Percentiles rank a stretch among this genome's conserved stretches.
Evolutionary conservation across 1,139 yeast species (phyloP).

Genomic region (Yamadazyma blattariae): DNA sequence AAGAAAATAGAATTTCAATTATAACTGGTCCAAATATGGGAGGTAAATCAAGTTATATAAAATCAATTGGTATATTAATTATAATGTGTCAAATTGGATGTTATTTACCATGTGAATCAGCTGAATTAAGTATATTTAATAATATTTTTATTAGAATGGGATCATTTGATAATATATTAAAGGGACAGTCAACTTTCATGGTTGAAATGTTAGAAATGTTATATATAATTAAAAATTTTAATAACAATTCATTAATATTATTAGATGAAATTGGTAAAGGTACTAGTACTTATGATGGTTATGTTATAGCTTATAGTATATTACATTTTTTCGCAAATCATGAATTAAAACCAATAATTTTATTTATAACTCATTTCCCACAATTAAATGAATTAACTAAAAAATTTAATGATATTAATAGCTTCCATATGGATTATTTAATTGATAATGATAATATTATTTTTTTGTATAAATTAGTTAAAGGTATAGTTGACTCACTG

Average conservation of each 20-base stretch:
- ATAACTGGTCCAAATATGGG: slow-evolving; percentile 99
- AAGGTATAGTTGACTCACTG: slow-evolving; percentile 62
- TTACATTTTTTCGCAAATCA: slow-evolving; percentile 56
- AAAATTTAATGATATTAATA: slow-evolving; percentile 41
- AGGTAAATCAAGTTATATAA: slow-evolving; percentile 91
- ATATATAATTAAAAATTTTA: slow-evolving; percentile 45
- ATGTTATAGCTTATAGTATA: slow-evolving; percentile 79
- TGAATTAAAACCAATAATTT: slow-evolving; percentile 49
- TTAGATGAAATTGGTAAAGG: slow-evolving; percentile 89
- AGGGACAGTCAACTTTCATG: slow-evolving; percentile 75
- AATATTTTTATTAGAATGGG: slow-evolving; percentile 65
- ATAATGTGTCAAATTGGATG: slow-evolving; percentile 92
- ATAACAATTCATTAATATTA: slow-evolving; percentile 55
- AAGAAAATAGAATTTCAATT: slow-evolving; percentile 51
- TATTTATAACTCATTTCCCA: slow-evolving; percentile 92
- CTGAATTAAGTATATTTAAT: slow-evolving; percentile 57
- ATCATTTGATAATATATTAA: slow-evolving; percentile 65
- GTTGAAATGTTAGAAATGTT: slow-evolving; percentile 69
- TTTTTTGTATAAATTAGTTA: slow-evolving; percentile 59
- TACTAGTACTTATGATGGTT: slow-evolving; percentile 89
- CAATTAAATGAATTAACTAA: slow-evolving; percentile 54
- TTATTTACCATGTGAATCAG: slow-evolving; percentile 64
- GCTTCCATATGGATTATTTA: slow-evolving; percentile 75
- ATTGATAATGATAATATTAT: slow-evolving; percentile 43
- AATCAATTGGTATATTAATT: slow-evolving; percentile 86